Evolutionary conservation across 805 yeast species (phyloP).

Genomic region (Kluyveromyces siamensis): DNA sequence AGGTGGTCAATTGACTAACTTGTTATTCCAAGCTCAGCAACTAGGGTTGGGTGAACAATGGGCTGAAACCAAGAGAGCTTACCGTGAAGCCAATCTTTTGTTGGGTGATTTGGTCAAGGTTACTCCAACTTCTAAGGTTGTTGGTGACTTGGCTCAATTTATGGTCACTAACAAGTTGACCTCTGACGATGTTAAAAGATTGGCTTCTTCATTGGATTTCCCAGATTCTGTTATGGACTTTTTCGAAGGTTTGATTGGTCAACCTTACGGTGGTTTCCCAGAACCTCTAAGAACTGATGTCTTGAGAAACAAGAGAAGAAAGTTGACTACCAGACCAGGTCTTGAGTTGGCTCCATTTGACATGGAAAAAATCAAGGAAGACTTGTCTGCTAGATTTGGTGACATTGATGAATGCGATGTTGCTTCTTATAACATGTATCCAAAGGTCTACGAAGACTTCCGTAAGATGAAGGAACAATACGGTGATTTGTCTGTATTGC

Average conservation of each 20-base stretch:
- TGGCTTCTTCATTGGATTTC: constrained; percentile 91
- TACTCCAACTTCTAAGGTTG: constrained; percentile 99
- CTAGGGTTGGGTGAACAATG: constrained; percentile 96
- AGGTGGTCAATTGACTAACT: constrained; percentile 97
- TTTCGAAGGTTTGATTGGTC: constrained; percentile 98
- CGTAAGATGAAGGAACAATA: constrained; percentile 62
- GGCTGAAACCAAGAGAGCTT: constrained; percentile 92
- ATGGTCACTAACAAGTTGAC: constrained; percentile 93
- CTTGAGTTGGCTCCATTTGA: constrained; percentile 80
- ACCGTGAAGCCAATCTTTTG: constrained; percentile 80
- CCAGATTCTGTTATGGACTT: constrained; percentile 97
- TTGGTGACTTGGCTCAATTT: constrained; percentile 98
- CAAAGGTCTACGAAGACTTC: constrained; percentile 90
- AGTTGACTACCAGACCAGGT: constrained; percentile 87
- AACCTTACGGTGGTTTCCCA: constrained; percentile 99
- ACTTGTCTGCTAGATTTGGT: constrained; percentile 70
- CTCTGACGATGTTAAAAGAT: constrained; percentile 73
- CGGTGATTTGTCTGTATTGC: constrained; percentile 90
- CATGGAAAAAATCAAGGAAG: constrained; percentile 60
- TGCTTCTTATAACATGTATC: constrained; percentile 96
- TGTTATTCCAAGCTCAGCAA: constrained; percentile 98
- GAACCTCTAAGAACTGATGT: constrained; percentile 94
- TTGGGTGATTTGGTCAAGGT: constrained; percentile 97
- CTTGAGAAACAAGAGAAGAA: constrained; percentile 85
- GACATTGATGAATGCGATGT: constrained; percentile 77